These are phyloP conservation scores for Aspergillus nidulans DNA, from an alignment of 495 filamentous ascomycete species.

Conservation along the genomic window DNA sequence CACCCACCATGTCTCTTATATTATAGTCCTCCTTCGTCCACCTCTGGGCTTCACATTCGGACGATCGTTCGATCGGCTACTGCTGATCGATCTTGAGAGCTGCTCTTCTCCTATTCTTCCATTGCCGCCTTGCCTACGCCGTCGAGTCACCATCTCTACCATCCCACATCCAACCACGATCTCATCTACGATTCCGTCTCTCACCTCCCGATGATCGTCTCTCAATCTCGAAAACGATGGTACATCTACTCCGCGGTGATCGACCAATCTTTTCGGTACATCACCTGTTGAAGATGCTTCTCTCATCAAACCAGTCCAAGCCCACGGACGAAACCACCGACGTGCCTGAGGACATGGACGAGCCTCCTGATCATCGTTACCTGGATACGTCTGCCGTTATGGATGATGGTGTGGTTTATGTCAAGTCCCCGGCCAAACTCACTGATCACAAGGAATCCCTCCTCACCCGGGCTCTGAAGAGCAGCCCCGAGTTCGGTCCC, in stretches of 20 bases:
- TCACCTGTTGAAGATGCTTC: constrained; percentile 44
- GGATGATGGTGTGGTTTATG: constrained; percentile 32
- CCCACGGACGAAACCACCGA: constrained; percentile 39
- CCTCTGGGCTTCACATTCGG: constrained; percentile 27
- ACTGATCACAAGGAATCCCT: constrained; percentile 64
- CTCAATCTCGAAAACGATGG: constrained; percentile 28
- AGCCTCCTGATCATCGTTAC: constrained; percentile 38
- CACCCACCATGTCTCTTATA: constrained; percentile 40
- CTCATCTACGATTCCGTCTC: background rate
- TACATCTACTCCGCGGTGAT: constrained; percentile 35
- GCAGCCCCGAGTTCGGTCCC: constrained; percentile 52
- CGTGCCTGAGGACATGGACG: constrained; percentile 49
- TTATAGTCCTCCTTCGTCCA: constrained; percentile 42
- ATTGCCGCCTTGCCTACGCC: constrained; percentile 10
- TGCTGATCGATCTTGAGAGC: constrained; percentile 34
- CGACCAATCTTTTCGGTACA: constrained; percentile 38
- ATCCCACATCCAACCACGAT: background rate
- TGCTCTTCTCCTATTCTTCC: constrained; percentile 12
- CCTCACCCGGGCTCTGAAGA: constrained; percentile 72
- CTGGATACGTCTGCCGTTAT: constrained; percentile 25
- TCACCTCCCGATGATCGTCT: constrained; percentile 10
- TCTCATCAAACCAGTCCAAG: constrained; percentile 39
- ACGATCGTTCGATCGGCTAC: constrained; percentile 29
- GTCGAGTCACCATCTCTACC: constrained; percentile 9
- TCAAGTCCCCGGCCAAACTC: constrained; percentile 36